Base-by-base conservation (phyloP, 169 alveolate species). In the Babesia divergens region DNA sequence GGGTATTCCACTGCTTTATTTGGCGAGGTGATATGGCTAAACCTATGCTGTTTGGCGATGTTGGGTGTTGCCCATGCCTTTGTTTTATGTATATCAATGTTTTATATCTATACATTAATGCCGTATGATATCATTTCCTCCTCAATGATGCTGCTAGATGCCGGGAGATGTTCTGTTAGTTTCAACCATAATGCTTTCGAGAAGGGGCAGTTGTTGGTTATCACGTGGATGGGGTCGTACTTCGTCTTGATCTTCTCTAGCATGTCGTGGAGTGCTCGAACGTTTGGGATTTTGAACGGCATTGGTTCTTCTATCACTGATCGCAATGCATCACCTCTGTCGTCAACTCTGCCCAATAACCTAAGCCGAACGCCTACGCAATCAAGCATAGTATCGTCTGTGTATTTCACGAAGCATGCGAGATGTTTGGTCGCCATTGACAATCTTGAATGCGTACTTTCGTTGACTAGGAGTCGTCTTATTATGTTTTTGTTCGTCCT, bases 131-230 rank as follows among this genome's bases (percentile, higher is more conserved):
- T 46, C 72, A 62, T 62, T 4, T 62, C 72, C 46, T 44, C 72
- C 43, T 44, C 53, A 3, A 62, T 46, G n/a, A 62, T 31, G 9
- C 31, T 37, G 72, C 72, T 62, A 62, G 72, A 62, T 62, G 72
- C 59, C 72, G 51, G 51, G 60, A 62, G 72, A 62, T 62, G 72
- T 62, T 62, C 53, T 37, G 53, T 13, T 43, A 62, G 72, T 49
- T 31, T 62, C 35, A 62, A 24, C 72, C 72, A 62, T 20, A 62
- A 32, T 2, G 59, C 72, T 28, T 62, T 62, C 31, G 72, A n/a
- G 59, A 29, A 43, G 44, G 54, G 34, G 46, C 60, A 34, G 29
- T 44, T 14, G 16, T 43, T 43, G 34, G 44, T 31, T 5, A 62
- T 59, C 18, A 62, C 60, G 16, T 62, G 44, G 16, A 62, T 18